Evolutionary conservation across 2,329 filamentous ascomycete species (phyloP).

Genomic region (Pseudogymnoascus sp.): DNA sequence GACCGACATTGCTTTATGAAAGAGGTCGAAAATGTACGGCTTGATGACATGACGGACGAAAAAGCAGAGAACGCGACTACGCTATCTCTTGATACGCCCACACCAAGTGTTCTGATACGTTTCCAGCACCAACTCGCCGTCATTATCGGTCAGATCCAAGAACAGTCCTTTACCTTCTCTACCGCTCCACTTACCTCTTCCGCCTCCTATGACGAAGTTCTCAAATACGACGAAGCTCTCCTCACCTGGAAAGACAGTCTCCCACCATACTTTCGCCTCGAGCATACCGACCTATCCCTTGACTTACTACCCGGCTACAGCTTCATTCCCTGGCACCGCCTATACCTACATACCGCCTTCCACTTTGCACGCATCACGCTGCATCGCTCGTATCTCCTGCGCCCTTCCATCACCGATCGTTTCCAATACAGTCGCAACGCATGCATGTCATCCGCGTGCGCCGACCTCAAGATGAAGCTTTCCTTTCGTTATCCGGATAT

Average conservation of each 20-base stretch:
- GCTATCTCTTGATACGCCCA: conserved; percentile 27
- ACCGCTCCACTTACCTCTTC: conserved; percentile 17
- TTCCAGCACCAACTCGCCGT: conserved; percentile 29
- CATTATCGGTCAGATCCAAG: conserved; percentile 33
- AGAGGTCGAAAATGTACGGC: conserved; percentile 32
- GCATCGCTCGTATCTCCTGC: conserved; percentile 33
- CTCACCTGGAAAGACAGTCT: conserved; percentile 27
- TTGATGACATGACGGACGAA: conserved; percentile 30
- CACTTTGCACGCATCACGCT: conserved; percentile 35
- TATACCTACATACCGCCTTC: conserved; percentile 33
- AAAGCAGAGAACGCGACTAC: conserved; percentile 20
- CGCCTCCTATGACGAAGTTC: conserved; percentile 32
- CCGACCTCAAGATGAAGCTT: conserved; percentile 32
- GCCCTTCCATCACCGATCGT: conserved; percentile 33
- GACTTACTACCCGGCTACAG: conserved; percentile 21
- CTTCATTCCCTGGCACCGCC: conserved; percentile 32
- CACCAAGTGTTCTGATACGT: conserved; percentile 27
- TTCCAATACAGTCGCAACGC: conserved; percentile 33
- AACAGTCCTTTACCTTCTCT: conserved; percentile 30
- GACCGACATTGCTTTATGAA: conserved; percentile 33
- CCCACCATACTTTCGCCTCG: conserved; percentile 30
- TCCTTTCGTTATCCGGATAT: conserved; percentile 26
- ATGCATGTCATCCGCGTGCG: conserved; percentile 34
- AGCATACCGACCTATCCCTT: conserved; percentile 26
- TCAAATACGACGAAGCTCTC: conserved; percentile 30